phyloP scores from a whole-genome alignment of 2,329 filamentous ascomycete genomes.

The Paracamarosporium sp. region DNA sequence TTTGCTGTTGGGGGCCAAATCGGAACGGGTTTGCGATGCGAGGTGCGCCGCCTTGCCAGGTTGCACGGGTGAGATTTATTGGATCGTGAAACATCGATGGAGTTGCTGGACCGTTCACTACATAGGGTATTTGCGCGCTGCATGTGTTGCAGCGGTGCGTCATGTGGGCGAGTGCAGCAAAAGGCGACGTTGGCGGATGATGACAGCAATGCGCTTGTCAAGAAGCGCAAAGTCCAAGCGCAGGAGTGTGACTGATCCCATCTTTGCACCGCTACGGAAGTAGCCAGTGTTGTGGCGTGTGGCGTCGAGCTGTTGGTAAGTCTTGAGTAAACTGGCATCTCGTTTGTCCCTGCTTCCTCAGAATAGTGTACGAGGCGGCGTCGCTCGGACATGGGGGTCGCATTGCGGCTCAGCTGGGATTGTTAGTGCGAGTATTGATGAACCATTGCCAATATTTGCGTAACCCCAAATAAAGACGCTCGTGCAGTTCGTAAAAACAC shows the following conservation, averaged over 20 bases:
- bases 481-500: neutral
- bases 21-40: neutral
- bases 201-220: slow-evolving; percentile 1
- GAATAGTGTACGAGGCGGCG: neutral
- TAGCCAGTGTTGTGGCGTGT: neutral
- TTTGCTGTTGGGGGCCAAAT: neutral
- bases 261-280: neutral
- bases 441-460: slow-evolving; percentile 6
- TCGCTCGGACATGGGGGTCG: neutral
- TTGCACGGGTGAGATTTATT: slow-evolving; percentile 1
- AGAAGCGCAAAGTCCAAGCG: neutral
- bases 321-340: neutral
- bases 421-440: neutral
- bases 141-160: neutral
- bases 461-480: neutral
- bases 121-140: neutral
- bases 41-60: neutral
- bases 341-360: neutral
- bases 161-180: neutral
- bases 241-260: neutral
- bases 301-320: neutral
- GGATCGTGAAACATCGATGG: neutral
- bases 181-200: neutral
- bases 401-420: slow-evolving; percentile 4
- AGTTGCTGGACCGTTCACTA: neutral